Evolutionary conservation across 495 filamentous ascomycete genomes (phyloP).

Genomic region (Pyrenula aspistea): DNA sequence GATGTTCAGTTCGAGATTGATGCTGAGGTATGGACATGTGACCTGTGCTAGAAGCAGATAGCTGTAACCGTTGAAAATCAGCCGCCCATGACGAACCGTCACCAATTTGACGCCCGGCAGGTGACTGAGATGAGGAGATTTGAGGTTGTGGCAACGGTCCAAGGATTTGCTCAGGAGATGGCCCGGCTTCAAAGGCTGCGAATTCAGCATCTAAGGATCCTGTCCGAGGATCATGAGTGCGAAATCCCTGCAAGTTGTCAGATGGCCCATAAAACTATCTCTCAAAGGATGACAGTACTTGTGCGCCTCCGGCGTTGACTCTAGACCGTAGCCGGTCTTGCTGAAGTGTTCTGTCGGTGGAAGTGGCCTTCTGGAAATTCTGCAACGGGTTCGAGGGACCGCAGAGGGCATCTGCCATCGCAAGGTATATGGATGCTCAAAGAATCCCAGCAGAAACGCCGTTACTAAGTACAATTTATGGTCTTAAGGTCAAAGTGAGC

Average conservation of each 20-base stretch:
- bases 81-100: conserved; percentile 26
- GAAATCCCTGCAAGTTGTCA: conserved; percentile 39
- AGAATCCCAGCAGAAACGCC: too few species aligned
- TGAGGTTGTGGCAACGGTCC: not conserved
- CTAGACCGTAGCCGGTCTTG: conserved; percentile 60
- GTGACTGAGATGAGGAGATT: conserved; percentile 2
- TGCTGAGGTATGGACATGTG: conserved; percentile 16
- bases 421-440: too few species aligned
- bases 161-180: conserved; percentile 15
- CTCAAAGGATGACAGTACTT: not conserved
- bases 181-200: conserved; percentile 55
- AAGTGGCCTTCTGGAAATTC: conserved; percentile 69
- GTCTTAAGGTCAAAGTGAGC: too few species aligned
- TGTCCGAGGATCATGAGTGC: conserved; percentile 42
- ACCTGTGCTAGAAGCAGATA: conserved; percentile 22
- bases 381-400: conserved; percentile 84
- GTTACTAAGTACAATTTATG: too few species aligned
- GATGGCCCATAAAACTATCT: conserved; percentile 11
- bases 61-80: conserved; percentile 37
- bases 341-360: conserved; percentile 67
- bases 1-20: conserved; percentile 18
- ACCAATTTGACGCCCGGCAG: conserved; percentile 2
- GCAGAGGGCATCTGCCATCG: conserved; percentile 75
- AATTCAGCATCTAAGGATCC: conserved; percentile 56
- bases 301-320: not conserved